Percentiles rank a stretch among this genome's conserved stretches.
These are phyloP conservation scores for Dendrobium nobile DNA, from an alignment of 106 monocot genomes.

Conservation along the genomic window DNA sequence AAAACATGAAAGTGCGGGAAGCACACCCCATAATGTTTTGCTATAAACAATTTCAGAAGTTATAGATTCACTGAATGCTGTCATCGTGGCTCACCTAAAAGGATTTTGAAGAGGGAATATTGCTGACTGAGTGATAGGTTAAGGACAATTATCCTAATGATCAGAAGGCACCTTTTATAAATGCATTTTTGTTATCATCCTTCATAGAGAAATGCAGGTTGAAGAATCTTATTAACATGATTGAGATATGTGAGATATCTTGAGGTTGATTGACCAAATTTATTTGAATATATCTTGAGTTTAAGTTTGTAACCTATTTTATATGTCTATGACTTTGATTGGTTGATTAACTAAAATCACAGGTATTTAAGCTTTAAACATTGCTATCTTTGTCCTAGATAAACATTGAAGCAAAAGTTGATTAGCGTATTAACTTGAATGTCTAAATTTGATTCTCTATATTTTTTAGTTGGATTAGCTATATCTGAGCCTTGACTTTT, in stretches of 20 bases:
- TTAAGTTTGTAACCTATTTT: background rate
- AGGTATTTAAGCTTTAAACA: no score
- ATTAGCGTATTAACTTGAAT: background rate
- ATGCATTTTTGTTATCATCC: background rate
- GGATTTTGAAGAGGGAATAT: background rate
- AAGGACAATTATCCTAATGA: background rate
- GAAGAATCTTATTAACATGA: background rate
- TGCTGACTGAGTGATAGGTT: background rate
- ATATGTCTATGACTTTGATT: background rate
- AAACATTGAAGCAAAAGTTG: background rate
- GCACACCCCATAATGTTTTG: background rate
- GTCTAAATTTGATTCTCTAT: background rate
- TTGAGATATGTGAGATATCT: background rate
- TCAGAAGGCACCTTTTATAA: background rate
- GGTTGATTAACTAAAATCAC: no score
- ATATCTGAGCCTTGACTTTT: background rate
- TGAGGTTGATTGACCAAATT: background rate
- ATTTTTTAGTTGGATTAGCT: background rate
- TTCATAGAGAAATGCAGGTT: background rate
- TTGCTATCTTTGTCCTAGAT: no score
- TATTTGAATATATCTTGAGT: background rate
- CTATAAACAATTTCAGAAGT: background rate
- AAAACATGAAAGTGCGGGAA: no score
- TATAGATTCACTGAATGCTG: background rate
- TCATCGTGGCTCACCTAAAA: background rate